These are phyloP conservation scores for Pestalotiopsis sp. DNA, from an alignment of 2,329 filamentous ascomycete genomes.

Conservation along the genomic window DNA sequence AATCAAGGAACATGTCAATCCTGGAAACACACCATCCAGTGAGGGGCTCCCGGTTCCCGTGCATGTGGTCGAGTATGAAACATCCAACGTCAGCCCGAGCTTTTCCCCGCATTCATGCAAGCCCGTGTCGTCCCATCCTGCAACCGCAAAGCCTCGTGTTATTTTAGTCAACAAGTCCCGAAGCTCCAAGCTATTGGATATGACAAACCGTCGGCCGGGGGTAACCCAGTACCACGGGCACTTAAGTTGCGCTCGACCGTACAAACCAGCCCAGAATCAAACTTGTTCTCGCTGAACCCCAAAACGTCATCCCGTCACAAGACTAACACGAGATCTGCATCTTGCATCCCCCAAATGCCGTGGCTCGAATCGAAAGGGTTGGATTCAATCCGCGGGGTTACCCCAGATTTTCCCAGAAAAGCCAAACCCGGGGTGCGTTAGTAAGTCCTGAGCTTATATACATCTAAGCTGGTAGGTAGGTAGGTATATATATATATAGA, in stretches of 20 bases:
- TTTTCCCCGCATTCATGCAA: background rate
- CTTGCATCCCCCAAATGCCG: background rate
- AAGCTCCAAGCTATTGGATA: background rate
- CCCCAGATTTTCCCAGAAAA: background rate
- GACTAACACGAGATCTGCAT: background rate
- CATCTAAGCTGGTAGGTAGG: background rate
- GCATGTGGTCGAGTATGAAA: background rate
- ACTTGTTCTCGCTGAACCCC: background rate
- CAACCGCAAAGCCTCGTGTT: background rate
- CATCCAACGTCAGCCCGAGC: background rate
- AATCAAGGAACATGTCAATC: background rate
- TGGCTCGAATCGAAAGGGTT: background rate
- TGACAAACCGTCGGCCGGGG: background rate
- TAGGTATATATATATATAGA: background rate
- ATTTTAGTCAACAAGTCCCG: background rate
- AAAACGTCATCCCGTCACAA: conserved; percentile 8
- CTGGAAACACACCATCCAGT: background rate
- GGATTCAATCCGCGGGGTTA: background rate
- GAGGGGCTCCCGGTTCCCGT: background rate
- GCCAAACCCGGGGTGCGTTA: background rate
- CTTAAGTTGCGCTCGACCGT: no score
- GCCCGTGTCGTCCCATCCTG: background rate
- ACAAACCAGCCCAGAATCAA: background rate
- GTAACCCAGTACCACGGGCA: background rate
- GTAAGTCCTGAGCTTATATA: background rate